phyloP scores from a whole-genome alignment of 257 asterid genomes.

The Ilex aquifolium region DNA sequence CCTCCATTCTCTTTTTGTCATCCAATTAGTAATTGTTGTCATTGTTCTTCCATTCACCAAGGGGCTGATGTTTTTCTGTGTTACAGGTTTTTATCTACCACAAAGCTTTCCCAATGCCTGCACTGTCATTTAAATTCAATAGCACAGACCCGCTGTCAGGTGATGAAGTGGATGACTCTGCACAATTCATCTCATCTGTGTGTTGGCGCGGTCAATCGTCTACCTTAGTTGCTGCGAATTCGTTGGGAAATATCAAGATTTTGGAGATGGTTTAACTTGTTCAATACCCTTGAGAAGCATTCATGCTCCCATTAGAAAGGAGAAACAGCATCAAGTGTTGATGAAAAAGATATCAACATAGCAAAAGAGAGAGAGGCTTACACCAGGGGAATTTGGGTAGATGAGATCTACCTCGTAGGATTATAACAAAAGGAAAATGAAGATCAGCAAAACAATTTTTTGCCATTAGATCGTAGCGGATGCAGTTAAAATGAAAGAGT shows the following conservation, averaged over 20 bases:
- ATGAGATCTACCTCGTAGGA: background rate
- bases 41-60: too few relatives aligned
- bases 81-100: constrained; percentile 81
- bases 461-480: constrained; percentile 28
- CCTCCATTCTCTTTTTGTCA: too few relatives aligned
- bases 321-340: background rate
- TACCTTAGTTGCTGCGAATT: constrained; percentile 89
- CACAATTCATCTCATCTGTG: constrained; percentile 88
- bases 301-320: background rate
- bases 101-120: constrained; percentile 90
- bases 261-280: constrained; percentile 79
- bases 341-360: background rate
- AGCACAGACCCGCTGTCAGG: constrained; percentile 63
- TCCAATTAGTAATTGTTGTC: too few relatives aligned
- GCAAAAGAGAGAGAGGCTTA: too few relatives aligned
- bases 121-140: constrained; percentile 59
- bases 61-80: background rate
- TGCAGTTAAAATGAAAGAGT: constrained; percentile 5
- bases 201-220: constrained; percentile 93
- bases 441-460: background rate
- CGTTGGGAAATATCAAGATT: constrained; percentile 87
- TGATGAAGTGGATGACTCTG: constrained; percentile 62
- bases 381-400: too few relatives aligned
- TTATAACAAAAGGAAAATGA: constrained; percentile 1
- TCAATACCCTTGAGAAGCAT: constrained; percentile 2